These are phyloP conservation scores for Castanospermum australe DNA, from an alignment of 306 rosid genomes.

Conservation along the genomic window DNA sequence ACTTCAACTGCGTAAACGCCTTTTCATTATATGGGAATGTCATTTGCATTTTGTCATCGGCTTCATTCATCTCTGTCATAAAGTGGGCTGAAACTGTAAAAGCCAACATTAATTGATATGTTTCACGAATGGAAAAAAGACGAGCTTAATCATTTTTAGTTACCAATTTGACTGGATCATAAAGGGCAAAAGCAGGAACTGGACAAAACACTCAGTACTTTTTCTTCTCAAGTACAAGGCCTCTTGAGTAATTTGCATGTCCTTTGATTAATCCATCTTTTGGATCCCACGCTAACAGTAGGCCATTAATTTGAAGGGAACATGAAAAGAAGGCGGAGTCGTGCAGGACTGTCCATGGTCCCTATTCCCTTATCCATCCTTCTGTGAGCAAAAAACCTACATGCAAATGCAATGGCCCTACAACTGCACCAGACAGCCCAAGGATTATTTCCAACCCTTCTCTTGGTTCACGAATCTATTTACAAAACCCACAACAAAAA, in stretches of 20 bases:
- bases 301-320: background rate
- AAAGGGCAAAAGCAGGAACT: background rate
- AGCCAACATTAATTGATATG: background rate
- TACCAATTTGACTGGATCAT: background rate
- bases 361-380: background rate
- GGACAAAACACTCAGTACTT: too few species aligned
- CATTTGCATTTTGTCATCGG: background rate
- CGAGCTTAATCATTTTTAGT: background rate
- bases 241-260: too few species aligned
- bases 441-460: background rate
- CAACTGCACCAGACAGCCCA: conserved; percentile 26
- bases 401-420: conserved; percentile 25
- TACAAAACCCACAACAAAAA: background rate
- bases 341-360: background rate
- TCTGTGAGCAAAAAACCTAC: background rate
- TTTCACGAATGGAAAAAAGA: background rate
- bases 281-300: too few species aligned
- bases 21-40: conserved; percentile 6
- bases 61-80: background rate
- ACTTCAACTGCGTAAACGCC: conserved; percentile 7
- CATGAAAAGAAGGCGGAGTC: conserved; percentile 16
- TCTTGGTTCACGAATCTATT: conserved; percentile 2
- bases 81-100: background rate
- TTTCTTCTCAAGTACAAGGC: too few species aligned
- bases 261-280: too few species aligned